These are phyloP conservation scores for Alternaria sp. DNA, from an alignment of 2,329 filamentous ascomycete species.

Conservation along the genomic window DNA sequence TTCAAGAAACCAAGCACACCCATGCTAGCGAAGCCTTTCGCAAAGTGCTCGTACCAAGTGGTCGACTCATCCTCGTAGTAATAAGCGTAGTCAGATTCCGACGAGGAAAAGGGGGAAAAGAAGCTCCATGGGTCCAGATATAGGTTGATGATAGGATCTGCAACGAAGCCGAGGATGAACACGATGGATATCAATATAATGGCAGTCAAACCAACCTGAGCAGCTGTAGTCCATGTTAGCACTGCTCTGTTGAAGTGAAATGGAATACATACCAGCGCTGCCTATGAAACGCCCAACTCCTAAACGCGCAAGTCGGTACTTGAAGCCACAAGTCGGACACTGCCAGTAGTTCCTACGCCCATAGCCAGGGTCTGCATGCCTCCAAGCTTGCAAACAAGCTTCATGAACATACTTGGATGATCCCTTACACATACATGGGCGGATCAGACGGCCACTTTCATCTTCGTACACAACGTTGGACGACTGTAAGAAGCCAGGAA, in stretches of 20 bases:
- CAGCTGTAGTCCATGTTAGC: constrained; percentile 43
- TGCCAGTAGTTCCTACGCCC: constrained; percentile 76
- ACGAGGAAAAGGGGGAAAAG: constrained; percentile 43
- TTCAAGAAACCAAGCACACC: constrained; percentile 87
- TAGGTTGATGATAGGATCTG: constrained; percentile 88
- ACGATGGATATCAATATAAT: constrained; percentile 73
- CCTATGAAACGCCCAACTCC: constrained; percentile 71
- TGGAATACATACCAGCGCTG: constrained; percentile 49
- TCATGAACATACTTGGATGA: constrained; percentile 94
- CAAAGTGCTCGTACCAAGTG: constrained; percentile 81
- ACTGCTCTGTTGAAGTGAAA: not conserved
- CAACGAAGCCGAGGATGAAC: constrained; percentile 87
- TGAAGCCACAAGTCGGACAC: constrained; percentile 86
- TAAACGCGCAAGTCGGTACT: constrained; percentile 79
- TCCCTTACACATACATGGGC: constrained; percentile 92
- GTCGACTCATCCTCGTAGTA: constrained; percentile 44
- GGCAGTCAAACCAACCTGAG: constrained; percentile 74
- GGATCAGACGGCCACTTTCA: constrained; percentile 77
- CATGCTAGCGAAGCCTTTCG: constrained; percentile 88
- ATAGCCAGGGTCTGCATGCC: constrained; percentile 72
- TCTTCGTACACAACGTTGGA: constrained; percentile 74
- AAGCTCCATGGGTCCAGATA: constrained; percentile 74
- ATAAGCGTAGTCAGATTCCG: constrained; percentile 28
- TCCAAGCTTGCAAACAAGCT: constrained; percentile 83
- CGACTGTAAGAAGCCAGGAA: constrained; percentile 64